Evolutionary conservation across 2,329 filamentous ascomycete genomes (phyloP).

Genomic region (Neoscytalidium dimidiatum): DNA sequence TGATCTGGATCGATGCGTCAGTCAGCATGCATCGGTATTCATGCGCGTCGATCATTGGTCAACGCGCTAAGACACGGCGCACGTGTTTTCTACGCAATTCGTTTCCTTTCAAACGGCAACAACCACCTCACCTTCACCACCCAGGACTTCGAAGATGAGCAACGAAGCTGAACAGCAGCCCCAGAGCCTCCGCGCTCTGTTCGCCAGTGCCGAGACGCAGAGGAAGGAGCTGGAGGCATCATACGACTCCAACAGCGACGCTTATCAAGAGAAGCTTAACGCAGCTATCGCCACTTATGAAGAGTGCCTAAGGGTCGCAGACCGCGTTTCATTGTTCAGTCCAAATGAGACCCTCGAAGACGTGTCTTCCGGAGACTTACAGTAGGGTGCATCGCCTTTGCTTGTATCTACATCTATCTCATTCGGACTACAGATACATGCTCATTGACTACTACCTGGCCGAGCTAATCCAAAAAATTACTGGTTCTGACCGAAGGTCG

Average conservation of each 20-base stretch:
- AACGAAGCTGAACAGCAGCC: conserved; percentile 47
- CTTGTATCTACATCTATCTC: conserved; percentile 23
- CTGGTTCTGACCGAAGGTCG: conserved; percentile 58
- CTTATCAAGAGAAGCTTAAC: conserved; percentile 68
- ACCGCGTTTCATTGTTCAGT: conserved; percentile 80
- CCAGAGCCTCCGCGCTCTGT: conserved; percentile 58
- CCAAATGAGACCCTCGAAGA: conserved; percentile 89
- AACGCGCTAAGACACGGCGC: conserved; percentile 2
- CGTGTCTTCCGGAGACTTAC: conserved; percentile 78
- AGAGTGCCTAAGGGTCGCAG: conserved; percentile 69
- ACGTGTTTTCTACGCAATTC: conserved; percentile 7
- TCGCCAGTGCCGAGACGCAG: conserved; percentile 56
- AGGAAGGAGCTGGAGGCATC: conserved; percentile 61
- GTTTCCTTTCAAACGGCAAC: background rate
- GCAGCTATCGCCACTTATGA: conserved; percentile 71
- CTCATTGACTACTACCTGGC: conserved; percentile 76
- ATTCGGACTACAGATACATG: conserved; percentile 60
- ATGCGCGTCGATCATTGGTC: background rate
- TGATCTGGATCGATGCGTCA: too few species aligned
- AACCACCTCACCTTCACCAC: background rate
- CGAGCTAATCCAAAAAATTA: conserved; percentile 72
- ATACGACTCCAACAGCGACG: conserved; percentile 64
- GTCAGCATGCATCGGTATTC: background rate
- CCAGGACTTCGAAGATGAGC: conserved; percentile 3
- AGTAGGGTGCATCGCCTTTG: conserved; percentile 53